Conservation (phyloP, 1,284 basidiomycete genomes). For the Xerocomus minutiporus region DNA sequence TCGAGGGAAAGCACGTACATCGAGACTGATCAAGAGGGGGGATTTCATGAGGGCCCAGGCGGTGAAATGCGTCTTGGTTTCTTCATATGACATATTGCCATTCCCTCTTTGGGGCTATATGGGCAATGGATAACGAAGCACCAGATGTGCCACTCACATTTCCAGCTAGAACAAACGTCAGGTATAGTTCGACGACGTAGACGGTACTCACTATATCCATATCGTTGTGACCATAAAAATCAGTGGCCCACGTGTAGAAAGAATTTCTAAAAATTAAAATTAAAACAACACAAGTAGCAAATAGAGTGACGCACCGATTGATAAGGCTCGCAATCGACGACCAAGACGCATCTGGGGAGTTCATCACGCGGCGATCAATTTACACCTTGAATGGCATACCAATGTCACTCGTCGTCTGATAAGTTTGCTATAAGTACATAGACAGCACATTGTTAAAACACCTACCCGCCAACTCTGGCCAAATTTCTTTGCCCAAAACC, state of each 20-base stretch:
- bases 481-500: constrained; percentile 49
- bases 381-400: constrained; percentile 20
- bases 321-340: constrained; percentile 36
- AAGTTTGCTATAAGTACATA: neutral
- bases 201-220: constrained; percentile 41
- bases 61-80: constrained; percentile 45
- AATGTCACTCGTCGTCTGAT: constrained; percentile 54
- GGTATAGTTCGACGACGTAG: neutral
- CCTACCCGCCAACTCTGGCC: constrained; percentile 59
- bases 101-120: constrained; percentile 35
- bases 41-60: constrained; percentile 49
- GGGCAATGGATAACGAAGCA: neutral
- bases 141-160: constrained; percentile 25
- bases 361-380: constrained; percentile 2
- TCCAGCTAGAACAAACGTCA: constrained; percentile 35
- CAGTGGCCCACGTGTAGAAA: constrained; percentile 39
- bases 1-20: constrained; percentile 32
- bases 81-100: constrained; percentile 39
- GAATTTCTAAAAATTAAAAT: constrained; percentile 34
- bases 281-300: neutral
- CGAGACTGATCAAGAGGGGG: constrained; percentile 44
- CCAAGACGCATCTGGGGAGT: constrained; percentile 32
- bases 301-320: constrained; percentile 28
- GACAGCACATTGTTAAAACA: constrained; percentile 2
- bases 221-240: constrained; percentile 46